phyloP scores from a whole-genome alignment of 495 filamentous ascomycete genomes.

The Pseudevernia furfuracea region DNA sequence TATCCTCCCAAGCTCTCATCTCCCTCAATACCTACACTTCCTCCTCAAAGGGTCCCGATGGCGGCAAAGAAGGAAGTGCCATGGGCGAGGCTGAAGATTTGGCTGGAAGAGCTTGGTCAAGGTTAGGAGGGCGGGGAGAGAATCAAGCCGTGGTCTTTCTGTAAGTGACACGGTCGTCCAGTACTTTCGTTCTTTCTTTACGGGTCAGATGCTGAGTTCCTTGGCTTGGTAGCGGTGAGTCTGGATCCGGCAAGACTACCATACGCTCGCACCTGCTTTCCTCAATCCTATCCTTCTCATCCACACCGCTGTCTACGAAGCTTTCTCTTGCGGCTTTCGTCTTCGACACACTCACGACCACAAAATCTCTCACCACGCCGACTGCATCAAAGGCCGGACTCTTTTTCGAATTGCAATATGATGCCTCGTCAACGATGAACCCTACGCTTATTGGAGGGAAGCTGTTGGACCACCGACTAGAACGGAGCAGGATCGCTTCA shows the following conservation, averaged over 20 bases:
- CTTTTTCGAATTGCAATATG: slow-evolving; percentile 93
- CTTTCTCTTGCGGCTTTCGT: slow-evolving; percentile 88
- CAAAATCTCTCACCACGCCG: slow-evolving; percentile 91
- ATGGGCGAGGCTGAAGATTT: slow-evolving; percentile 84
- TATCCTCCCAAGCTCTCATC: slow-evolving; percentile 86
- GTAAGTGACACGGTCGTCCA: slow-evolving; percentile 45
- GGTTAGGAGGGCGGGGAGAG: slow-evolving; percentile 81
- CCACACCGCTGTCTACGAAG: slow-evolving; percentile 86
- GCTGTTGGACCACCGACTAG: slow-evolving; percentile 83
- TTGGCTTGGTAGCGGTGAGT: slow-evolving; percentile 63
- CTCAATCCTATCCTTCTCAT: slow-evolving; percentile 74
- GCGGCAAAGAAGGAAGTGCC: slow-evolving; percentile 74
- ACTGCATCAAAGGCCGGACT: slow-evolving; percentile 93
- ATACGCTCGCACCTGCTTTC: slow-evolving; percentile 81
- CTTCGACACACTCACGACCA: slow-evolving; percentile 92
- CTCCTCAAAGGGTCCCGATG: slow-evolving; percentile 81
- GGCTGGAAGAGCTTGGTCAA: slow-evolving; percentile 72
- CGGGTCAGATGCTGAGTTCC: background rate
- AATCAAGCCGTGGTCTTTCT: slow-evolving; percentile 89
- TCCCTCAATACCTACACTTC: slow-evolving; percentile 88
- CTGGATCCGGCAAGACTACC: slow-evolving; percentile 91
- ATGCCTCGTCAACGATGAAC: slow-evolving; percentile 70
- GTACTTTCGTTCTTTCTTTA: background rate
- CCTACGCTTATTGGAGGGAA: slow-evolving; percentile 89
- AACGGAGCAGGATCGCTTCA: slow-evolving; percentile 78